A percentile compares a stretch with the other conserved stretches of the same genome.
Evolutionary conservation across 495 filamentous ascomycete genomes (phyloP).

Genomic region (Aspergillus kassunensis): DNA sequence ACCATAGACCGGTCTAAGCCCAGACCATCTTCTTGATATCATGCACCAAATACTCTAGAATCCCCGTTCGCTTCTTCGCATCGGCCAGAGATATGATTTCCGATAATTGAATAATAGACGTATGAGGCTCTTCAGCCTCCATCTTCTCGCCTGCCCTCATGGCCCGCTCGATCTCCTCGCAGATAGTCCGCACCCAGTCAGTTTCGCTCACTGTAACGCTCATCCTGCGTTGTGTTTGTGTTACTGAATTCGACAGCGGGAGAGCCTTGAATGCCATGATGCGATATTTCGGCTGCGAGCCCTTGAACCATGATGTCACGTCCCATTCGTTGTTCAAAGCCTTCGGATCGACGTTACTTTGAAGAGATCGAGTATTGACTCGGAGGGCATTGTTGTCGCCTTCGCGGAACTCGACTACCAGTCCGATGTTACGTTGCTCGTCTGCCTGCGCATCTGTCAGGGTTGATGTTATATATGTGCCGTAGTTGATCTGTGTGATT

Average conservation of each 20-base stretch:
- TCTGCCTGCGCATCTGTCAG: constrained; percentile 70
- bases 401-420: constrained; percentile 72
- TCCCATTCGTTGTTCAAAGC: constrained; percentile 34
- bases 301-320: constrained; percentile 40
- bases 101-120: constrained; percentile 54
- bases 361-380: constrained; percentile 80
- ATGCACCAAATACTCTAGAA: constrained; percentile 81
- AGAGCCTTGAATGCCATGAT: constrained; percentile 57
- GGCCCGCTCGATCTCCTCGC: constrained; percentile 52
- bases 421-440: constrained; percentile 73
- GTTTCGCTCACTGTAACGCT: constrained; percentile 54
- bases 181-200: constrained; percentile 68
- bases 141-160: constrained; percentile 30
- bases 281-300: constrained; percentile 30
- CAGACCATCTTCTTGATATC: constrained; percentile 89
- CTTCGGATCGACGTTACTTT: constrained; percentile 43
- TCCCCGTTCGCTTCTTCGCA: constrained; percentile 81
- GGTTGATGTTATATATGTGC: constrained; percentile 85
- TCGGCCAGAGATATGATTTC: constrained; percentile 80
- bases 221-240: constrained; percentile 33
- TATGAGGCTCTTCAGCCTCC: not conserved
- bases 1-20: constrained; percentile 61
- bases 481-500: constrained; percentile 64
- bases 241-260: constrained; percentile 35
- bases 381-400: constrained; percentile 61